Percentiles rank a stretch among this genome's conserved stretches.
These are phyloP conservation scores for Haematococcus sp. DNA, from an alignment of 139 green algal genomes.

Conservation along the genomic window DNA sequence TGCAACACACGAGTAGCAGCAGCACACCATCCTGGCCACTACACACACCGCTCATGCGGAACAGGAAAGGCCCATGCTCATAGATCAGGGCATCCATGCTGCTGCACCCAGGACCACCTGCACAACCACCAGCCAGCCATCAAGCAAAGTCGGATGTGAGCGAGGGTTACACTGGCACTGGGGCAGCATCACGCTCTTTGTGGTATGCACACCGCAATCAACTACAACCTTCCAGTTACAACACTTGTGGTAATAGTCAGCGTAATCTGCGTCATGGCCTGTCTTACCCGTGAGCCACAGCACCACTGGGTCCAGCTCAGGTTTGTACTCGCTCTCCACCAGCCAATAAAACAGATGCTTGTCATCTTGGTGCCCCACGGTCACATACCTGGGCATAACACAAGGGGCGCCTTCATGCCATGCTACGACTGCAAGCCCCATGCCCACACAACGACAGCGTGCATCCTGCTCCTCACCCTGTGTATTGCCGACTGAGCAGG, in stretches of 20 bases:
- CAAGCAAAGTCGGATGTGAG: no score
- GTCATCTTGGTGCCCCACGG: constrained; percentile 19
- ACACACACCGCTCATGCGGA: constrained; percentile 12
- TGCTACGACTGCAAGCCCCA: no score
- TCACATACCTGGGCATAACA: constrained; percentile 32
- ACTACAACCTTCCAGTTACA: no score
- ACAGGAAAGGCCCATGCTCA: constrained; percentile 66
- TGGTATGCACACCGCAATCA: no score
- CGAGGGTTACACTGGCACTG: no score
- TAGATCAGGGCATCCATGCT: constrained; percentile 62
- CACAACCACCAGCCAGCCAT: not conserved
- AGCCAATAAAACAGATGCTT: constrained; percentile 42
- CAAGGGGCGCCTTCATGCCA: not conserved
- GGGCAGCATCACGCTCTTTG: no score
- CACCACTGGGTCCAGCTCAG: constrained; percentile 22
- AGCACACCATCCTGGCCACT: no score
- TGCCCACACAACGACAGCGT: not conserved
- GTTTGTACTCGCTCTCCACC: constrained; percentile 21
- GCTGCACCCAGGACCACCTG: constrained; percentile 33
- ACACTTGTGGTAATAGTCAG: not conserved
- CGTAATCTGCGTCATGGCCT: not conserved
- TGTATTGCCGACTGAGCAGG: not conserved
- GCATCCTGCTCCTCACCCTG: not conserved
- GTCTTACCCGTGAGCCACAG: constrained; percentile 50
- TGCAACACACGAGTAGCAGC: not conserved